Evolutionary conservation across 306 rosid species (phyloP).

Genomic region (Sicyos edulis): DNA sequence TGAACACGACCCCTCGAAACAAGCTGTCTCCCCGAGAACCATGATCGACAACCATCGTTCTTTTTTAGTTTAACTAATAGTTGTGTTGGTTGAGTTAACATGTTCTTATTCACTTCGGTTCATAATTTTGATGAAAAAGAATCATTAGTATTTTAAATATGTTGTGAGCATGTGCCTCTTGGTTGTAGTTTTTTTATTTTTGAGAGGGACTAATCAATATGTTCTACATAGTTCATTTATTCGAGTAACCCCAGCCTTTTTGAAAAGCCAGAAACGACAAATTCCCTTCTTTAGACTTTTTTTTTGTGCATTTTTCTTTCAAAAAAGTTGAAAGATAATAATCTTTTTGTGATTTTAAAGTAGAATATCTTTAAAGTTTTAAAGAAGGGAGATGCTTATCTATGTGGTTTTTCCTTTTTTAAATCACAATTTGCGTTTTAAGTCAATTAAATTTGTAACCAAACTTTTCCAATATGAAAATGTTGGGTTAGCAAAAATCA

Average conservation of each 20-base stretch:
- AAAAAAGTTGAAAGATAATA: constrained; percentile 57
- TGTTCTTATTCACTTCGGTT: neutral
- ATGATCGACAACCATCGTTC: too few species aligned
- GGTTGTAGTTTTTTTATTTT: too few species aligned
- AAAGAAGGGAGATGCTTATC: constrained; percentile 62
- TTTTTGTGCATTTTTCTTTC: neutral
- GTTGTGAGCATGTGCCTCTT: neutral
- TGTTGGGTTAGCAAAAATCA: constrained; percentile 78
- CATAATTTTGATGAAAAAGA: neutral
- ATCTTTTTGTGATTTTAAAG: constrained; percentile 92
- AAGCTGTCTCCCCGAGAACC: too few species aligned
- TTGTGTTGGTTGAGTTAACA: too few species aligned
- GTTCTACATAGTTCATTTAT: constrained; percentile 33
- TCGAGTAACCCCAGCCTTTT: constrained; percentile 44
- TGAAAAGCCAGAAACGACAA: constrained; percentile 71
- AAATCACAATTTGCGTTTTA: constrained; percentile 26
- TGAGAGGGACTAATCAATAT: constrained; percentile 30
- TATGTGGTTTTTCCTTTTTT: constrained; percentile 29
- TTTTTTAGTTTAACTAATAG: too few species aligned
- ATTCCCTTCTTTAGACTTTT: constrained; percentile 42
- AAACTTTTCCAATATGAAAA: neutral
- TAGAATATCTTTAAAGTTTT: constrained; percentile 62
- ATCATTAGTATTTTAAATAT: constrained; percentile 3
- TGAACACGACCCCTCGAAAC: too few species aligned
- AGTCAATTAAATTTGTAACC: neutral